Evolutionary conservation across 805 yeast genomes (phyloP), one percentile per base, ranked within the genome.

Genomic region (Ogataea methylovora): DNA sequence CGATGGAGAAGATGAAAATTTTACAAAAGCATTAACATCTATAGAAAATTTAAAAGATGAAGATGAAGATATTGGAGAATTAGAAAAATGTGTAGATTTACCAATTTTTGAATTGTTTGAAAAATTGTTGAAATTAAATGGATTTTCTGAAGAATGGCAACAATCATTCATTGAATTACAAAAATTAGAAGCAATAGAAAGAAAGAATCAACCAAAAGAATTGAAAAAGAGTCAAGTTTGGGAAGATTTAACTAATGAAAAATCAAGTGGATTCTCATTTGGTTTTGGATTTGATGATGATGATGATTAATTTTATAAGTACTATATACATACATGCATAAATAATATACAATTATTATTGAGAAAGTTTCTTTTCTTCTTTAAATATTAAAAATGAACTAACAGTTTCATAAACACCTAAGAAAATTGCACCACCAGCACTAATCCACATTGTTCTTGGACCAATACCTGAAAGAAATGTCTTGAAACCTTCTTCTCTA

Each of bases 391-490:
- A 49, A 29, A 42, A 17, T 3, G 51, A 32, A 31, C 65, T 68
- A 9, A 76, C 81, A 16, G 79, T 57, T 58, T 94, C 99, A 52
- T 92, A 92, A 36, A 85, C 84, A 4, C 99, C 99, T 37, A 92
- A 65, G 63, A 94, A 92, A 13, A 94, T 87, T 13, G 97, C 96
- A 20, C 99, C 99, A 15, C 99, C 99, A 4, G 94, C 92, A 61
- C 94, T 80, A 37, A 92, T 90, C 98, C 98, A 92, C 75, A 84
- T 68, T 0, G 97, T 88, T 55, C 99, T 71, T 4, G 99, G 97
- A 1, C 95, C 97, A 19, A 90, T 69, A 11, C 99, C 99, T 32
- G 72, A 72, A 52, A 76, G 72, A 44, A 92, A 86, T 1, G 82
- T 86, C 7, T 53, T 45, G 27, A 65, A 60, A 0, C 97, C 97